Evolutionary conservation across 371 early-diverging fungal species (phyloP).

Genomic region (Mucor plumbeus): DNA sequence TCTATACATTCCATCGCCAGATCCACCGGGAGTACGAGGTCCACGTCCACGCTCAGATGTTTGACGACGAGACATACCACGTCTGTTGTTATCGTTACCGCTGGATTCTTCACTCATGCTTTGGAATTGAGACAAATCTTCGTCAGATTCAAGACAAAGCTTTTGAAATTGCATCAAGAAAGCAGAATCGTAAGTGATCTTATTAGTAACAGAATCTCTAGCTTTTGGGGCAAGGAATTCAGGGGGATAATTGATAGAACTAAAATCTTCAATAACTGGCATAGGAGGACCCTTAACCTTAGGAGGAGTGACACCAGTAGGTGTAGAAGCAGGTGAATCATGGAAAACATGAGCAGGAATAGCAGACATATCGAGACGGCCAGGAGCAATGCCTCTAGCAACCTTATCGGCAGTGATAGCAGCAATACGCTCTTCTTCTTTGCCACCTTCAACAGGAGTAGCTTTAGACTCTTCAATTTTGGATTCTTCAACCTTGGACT

Average conservation of each 20-base stretch:
- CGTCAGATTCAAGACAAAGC: conserved; percentile 69
- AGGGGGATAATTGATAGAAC: conserved; percentile 48
- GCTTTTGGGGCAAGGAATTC: conserved; percentile 48
- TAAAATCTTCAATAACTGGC: conserved; percentile 42
- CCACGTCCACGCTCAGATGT: conserved; percentile 67
- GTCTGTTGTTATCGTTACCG: conserved; percentile 25
- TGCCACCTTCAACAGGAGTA: conserved; percentile 20
- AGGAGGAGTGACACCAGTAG: conserved; percentile 22
- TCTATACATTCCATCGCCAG: conserved; percentile 54
- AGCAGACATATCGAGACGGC: conserved; percentile 40
- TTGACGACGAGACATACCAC: conserved; percentile 58
- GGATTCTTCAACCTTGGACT: conserved; percentile 25
- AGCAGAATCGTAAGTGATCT: conserved; percentile 66
- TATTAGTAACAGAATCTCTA: conserved; percentile 49
- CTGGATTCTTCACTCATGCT: conserved; percentile 63
- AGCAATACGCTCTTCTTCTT: conserved; percentile 38
- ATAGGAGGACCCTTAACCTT: conserved; percentile 36
- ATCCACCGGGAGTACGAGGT: conserved; percentile 51
- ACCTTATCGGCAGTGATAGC: conserved; percentile 45
- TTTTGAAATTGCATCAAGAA: conserved; percentile 84
- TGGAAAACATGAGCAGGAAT: conserved; percentile 34
- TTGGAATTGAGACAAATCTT: conserved; percentile 70
- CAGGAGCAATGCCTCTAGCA: conserved; percentile 35
- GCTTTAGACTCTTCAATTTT: conserved; percentile 30
- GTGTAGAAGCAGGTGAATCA: conserved; percentile 26